Conservation (phyloP, 202 grass and related monocot species). For the Setaria viridis region DNA sequence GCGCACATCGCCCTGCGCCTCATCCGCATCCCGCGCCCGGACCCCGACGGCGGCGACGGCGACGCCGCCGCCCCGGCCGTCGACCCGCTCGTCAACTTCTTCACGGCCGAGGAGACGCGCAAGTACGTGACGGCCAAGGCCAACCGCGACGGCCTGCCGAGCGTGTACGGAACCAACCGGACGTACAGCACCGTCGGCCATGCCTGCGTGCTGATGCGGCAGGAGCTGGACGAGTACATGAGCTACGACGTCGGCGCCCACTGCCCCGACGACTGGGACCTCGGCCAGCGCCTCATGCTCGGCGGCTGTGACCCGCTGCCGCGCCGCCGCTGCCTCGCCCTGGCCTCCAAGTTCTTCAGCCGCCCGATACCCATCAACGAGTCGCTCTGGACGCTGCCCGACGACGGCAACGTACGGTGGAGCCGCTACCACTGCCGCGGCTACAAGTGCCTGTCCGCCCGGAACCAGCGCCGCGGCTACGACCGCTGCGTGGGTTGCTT, state of each 20-base stretch:
- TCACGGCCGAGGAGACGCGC: constrained; percentile 81
- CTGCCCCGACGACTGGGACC: constrained; percentile 90
- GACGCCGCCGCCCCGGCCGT: neutral
- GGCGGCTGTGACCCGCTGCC: constrained; percentile 87
- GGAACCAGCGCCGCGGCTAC: constrained; percentile 69
- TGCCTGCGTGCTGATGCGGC: constrained; percentile 70
- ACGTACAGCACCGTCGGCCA: constrained; percentile 73
- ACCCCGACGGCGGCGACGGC: constrained; percentile 37
- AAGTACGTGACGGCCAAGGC: constrained; percentile 84
- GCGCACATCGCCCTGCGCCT: constrained; percentile 75
- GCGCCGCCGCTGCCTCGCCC: constrained; percentile 73
- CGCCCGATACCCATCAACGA: constrained; percentile 57
- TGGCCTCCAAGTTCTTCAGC: constrained; percentile 68
- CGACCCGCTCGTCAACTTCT: constrained; percentile 81
- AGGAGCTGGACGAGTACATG: constrained; percentile 89
- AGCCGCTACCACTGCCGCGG: constrained; percentile 73
- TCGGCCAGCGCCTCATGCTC: constrained; percentile 75
- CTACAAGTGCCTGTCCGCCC: constrained; percentile 70
- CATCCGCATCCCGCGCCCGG: constrained; percentile 67
- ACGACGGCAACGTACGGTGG: constrained; percentile 86
- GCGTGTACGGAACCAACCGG: constrained; percentile 60
- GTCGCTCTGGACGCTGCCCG: constrained; percentile 72
- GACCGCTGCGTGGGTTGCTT: constrained; percentile 82
- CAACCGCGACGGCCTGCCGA: constrained; percentile 57
- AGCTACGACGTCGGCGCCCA: constrained; percentile 70